phyloP scores from a whole-genome alignment of 805 yeast species.

The Yarrowia osloensis region DNA sequence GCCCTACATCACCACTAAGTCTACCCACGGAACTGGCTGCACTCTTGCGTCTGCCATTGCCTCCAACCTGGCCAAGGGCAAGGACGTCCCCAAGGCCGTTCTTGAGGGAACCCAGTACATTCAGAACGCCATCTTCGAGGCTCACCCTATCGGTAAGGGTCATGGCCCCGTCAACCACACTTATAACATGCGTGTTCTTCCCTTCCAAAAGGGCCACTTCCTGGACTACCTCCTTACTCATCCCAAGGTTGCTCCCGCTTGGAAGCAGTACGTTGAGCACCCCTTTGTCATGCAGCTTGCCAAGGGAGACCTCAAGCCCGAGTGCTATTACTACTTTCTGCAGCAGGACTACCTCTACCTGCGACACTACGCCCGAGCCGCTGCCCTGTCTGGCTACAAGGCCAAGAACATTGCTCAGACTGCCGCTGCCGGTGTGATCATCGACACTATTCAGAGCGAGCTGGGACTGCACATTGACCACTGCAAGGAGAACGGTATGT shows the following conservation, averaged over 20 bases:
- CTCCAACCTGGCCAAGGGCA: conserved; percentile 65
- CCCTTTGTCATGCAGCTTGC: conserved; percentile 61
- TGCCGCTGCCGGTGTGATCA: conserved; percentile 47
- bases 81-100: conserved; percentile 52
- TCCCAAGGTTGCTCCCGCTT: conserved; percentile 54
- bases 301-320: conserved; percentile 50
- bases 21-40: conserved; percentile 91
- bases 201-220: conserved; percentile 45
- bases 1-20: conserved; percentile 48
- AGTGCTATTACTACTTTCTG: conserved; percentile 56
- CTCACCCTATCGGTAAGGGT: conserved; percentile 49
- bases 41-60: conserved; percentile 81
- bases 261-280: conserved; percentile 62
- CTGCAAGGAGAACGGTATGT: conserved; percentile 49
- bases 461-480: conserved; percentile 56
- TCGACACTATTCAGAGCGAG: conserved; percentile 57
- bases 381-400: conserved; percentile 61
- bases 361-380: conserved; percentile 66
- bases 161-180: conserved; percentile 79
- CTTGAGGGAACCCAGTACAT: conserved; percentile 63
- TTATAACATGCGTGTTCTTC: conserved; percentile 43
- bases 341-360: conserved; percentile 71
- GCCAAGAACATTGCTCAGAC: conserved; percentile 59
- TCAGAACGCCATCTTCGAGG: conserved; percentile 60
- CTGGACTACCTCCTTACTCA: conserved; percentile 57